Base-by-base conservation (phyloP, 305 asterid genomes). In the Fraxinus platypoda region DNA sequence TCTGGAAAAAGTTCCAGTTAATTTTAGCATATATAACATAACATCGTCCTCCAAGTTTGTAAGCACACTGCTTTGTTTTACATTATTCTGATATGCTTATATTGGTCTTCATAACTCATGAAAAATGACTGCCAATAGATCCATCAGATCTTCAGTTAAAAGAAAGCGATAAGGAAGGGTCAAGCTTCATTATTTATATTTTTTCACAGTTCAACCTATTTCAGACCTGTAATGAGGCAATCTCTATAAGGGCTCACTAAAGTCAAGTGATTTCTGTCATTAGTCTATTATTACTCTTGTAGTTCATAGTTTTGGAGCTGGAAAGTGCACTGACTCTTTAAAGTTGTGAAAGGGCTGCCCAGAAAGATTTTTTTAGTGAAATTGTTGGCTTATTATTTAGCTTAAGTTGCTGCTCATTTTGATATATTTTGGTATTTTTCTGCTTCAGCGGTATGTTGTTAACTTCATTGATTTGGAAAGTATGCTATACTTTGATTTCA, bases 1-100 rank as follows among this genome's bases (percentile, higher is more conserved):
- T 85, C 86, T 96, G 91, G 97, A 90, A 84, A 94, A 93, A 82
- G 95, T 90, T 81, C 94, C 98, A 34, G 78, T 83, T 75, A 81
- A 86, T 86, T 89, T 96, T 78, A 92, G 80, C 81, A 92, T 95
- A 78, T 92, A 89, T 89, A 91, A 90, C 86, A 90, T 93, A 76
- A 81, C 94, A 37, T 75, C 95, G 77, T 87, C 88, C 77, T 80
- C 89, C 74, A 89, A 91, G 72, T 96, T 96, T 89, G 98, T 96
- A 88, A 92, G 98, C 89, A 62, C 76, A 57, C 57, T 28, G n/a
- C 41, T 76, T 76, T 73, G 5, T 83, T 80, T 76, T 86, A 75
- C 54, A 72, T 71, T 76, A 70, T 64, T 12, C 72, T 25, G 34
- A 19, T 57, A 57, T 57, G 68, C 68, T 19, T 57, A 57, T 74